A percentile compares a stretch with the other conserved stretches of the same genome.
phyloP scores from a whole-genome alignment of 306 rosid species.

The Neltuma alba region DNA sequence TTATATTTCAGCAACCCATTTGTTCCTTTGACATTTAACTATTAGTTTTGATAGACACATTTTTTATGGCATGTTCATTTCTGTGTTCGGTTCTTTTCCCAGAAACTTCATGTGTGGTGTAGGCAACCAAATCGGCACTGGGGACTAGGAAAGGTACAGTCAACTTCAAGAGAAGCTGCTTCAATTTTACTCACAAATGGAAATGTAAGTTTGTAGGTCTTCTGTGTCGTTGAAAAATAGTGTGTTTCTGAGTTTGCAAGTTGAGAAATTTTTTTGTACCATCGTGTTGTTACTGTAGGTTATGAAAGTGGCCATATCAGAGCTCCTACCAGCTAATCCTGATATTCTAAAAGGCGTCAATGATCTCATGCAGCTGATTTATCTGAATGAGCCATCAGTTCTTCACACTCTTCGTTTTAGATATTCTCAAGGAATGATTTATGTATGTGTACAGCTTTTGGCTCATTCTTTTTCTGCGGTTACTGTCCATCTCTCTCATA shows the following conservation, averaged over 20 bases:
- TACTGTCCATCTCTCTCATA: slow-evolving; percentile 35
- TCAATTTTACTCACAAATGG: slow-evolving; percentile 66
- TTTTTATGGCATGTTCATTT: slow-evolving; percentile 31
- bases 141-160: slow-evolving; percentile 67
- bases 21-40: slow-evolving; percentile 20
- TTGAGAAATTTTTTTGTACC: slow-evolving; percentile 40
- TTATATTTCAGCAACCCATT: slow-evolving; percentile 21
- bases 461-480: slow-evolving; percentile 24
- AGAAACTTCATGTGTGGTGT: slow-evolving; percentile 96
- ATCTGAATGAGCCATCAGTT: slow-evolving; percentile 88
- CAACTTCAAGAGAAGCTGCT: slow-evolving; percentile 65
- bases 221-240: slow-evolving; percentile 25
- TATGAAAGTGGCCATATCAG: slow-evolving; percentile 60
- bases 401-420: slow-evolving; percentile 71
- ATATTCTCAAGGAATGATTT: slow-evolving; percentile 74
- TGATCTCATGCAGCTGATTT: slow-evolving; percentile 83
- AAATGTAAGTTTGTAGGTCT: slow-evolving; percentile 59
- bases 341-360: slow-evolving; percentile 71
- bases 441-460: slow-evolving; percentile 64
- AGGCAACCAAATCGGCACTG: slow-evolving; percentile 67
- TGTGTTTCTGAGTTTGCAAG: slow-evolving; percentile 27
- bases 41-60: slow-evolving; percentile 6
- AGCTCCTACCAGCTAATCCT: slow-evolving; percentile 90
- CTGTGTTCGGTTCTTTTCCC: slow-evolving; percentile 38
- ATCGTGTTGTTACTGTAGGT: slow-evolving; percentile 57